Base-by-base conservation (phyloP, 202 grass and related monocot species). In the Panicum hallii region DNA sequence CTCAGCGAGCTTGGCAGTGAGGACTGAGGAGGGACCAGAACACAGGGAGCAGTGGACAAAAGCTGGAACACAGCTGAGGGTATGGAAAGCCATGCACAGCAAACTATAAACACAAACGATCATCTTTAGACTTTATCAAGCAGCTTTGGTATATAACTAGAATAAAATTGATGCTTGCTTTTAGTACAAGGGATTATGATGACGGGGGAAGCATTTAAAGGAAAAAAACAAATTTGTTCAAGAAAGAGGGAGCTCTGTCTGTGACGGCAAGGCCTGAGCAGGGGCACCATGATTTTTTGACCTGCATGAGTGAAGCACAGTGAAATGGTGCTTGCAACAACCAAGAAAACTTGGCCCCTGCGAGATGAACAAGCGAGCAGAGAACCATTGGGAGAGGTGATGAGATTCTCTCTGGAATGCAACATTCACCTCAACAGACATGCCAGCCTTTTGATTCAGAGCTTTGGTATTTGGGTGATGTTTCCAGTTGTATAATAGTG, bases 161-260 rank as follows among this genome's bases (percentile, higher is more conserved):
- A 86, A 72, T 74, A 86, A 48, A 30, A 36, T 87, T 93, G 85
- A 84, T 82, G 72, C 79, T 91, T 93, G 84, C 89, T 93, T 93
- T 97, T 91, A 72, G 81, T 89, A 88, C 91, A 93, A 90, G 84
- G 65, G 75, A 88, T 87, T 84, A 93, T 93, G 84, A 90, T 89
- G 80, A 84, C 49, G 38, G n/a, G 66, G 70, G 46, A 72, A 83
- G 71, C 77, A 87, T 83, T 82, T 70, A 90, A 90, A 87, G 74
- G 69, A 9, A n/a, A 45, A 44, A 71, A 46, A 77, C 26, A 54
- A 76, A 60, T 50, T 28, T 80, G 81, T 77, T 84, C 66, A 67
- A 56, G 32, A 64, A 61, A 84, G 83, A 66, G 83, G 55, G 63
- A 41, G 19, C 70, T 85, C 81, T 83, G 67, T 85, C 81, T 83